Evolutionary conservation across 805 yeast species (phyloP).

Genomic region (Pichia insulana): DNA sequence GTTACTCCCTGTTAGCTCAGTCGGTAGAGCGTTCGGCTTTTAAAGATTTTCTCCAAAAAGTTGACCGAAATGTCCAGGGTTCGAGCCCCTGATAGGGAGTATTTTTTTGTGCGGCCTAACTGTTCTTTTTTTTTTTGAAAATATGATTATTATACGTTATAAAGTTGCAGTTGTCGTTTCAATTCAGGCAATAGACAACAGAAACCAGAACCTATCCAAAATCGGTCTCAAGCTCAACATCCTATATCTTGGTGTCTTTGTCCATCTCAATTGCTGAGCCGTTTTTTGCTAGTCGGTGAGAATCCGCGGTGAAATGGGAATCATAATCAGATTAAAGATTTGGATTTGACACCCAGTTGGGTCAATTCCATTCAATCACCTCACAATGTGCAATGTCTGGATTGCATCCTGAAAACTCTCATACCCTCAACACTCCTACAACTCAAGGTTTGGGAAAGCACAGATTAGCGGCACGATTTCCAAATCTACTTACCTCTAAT

Average conservation of each 20-base stretch:
- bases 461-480: constrained; percentile 1
- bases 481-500: constrained; percentile 8
- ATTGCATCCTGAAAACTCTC: background rate
- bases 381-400: no score
- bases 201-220: no score
- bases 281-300: no score
- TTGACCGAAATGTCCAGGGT: constrained; percentile 53
- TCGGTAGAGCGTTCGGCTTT: constrained; percentile 67
- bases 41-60: constrained; percentile 29
- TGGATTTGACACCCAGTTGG: no score
- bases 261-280: no score
- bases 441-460: background rate
- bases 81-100: constrained; percentile 55
- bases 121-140: background rate
- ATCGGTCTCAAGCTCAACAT: no score
- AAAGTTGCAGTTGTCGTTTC: background rate
- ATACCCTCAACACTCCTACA: background rate
- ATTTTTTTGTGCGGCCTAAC: background rate
- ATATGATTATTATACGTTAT: background rate
- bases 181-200: no score
- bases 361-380: no score
- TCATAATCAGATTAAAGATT: no score
- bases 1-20: constrained; percentile 45
- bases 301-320: no score
- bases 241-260: no score